These are phyloP conservation scores for Casuarina glauca DNA, from an alignment of 306 rosid species.

Conservation along the genomic window DNA sequence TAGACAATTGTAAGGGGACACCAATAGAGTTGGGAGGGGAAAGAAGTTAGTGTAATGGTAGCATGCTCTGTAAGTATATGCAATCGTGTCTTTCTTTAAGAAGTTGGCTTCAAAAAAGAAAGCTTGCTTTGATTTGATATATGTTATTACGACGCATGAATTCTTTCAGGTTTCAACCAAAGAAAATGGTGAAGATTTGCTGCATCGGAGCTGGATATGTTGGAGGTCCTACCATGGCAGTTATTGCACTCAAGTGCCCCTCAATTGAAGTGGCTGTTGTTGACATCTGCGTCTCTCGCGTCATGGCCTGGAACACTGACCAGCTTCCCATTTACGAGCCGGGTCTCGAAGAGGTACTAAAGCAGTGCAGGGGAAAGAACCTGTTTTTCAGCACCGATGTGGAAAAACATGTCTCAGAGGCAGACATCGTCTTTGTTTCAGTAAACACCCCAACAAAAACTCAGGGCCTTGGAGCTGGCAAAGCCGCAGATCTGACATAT, in stretches of 20 bases:
- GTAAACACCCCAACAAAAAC: constrained; percentile 83
- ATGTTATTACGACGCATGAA: not conserved
- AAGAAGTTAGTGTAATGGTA: not conserved
- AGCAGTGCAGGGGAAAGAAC: constrained; percentile 74
- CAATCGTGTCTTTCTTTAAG: not conserved
- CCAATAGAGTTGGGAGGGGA: not conserved
- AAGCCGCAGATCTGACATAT: constrained; percentile 79
- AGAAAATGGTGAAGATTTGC: constrained; percentile 76
- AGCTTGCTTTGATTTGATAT: not conserved
- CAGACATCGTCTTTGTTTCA: constrained; percentile 73
- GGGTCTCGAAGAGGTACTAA: constrained; percentile 69
- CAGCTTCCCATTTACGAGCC: constrained; percentile 81
- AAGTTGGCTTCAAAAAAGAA: not conserved
- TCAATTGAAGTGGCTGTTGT: constrained; percentile 72
- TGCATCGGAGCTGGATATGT: constrained; percentile 91
- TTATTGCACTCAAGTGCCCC: constrained; percentile 76
- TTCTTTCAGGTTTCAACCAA: constrained; percentile 22
- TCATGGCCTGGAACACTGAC: constrained; percentile 78
- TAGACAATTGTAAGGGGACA: not conserved
- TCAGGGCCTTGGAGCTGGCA: constrained; percentile 77
- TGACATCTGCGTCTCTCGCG: constrained; percentile 67
- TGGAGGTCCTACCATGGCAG: constrained; percentile 92
- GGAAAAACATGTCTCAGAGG: constrained; percentile 65
- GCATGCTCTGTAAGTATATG: not conserved
- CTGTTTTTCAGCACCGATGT: constrained; percentile 75